Evolutionary conservation across 2,329 filamentous ascomycete species (phyloP).

Genomic region (Aciculosporium take): DNA sequence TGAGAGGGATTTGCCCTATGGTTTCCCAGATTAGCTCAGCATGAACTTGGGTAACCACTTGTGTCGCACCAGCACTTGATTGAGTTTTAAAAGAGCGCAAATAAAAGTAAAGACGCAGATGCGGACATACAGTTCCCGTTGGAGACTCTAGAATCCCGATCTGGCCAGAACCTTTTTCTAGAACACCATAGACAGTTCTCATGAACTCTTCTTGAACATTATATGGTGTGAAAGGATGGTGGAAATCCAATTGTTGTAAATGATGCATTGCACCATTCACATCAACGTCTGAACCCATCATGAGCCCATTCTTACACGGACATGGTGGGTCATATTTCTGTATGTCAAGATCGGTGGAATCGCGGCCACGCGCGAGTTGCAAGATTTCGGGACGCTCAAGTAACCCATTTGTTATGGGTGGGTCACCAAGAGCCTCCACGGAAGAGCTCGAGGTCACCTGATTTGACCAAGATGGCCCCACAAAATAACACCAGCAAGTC

Average conservation of each 20-base stretch:
- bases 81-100: background rate
- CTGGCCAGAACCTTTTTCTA: slow-evolving; percentile 56
- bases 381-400: background rate
- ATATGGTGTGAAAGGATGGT: slow-evolving; percentile 81
- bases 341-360: background rate
- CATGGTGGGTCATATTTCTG: background rate
- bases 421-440: slow-evolving; percentile 7
- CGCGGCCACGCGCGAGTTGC: background rate
- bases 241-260: slow-evolving; percentile 44
- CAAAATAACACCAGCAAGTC: background rate
- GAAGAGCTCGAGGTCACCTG: slow-evolving; percentile 17
- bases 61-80: background rate
- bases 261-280: slow-evolving; percentile 9
- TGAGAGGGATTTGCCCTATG: slow-evolving; percentile 74
- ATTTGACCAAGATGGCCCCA: slow-evolving; percentile 3
- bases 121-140: slow-evolving; percentile 52
- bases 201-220: slow-evolving; percentile 81
- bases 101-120: background rate
- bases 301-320: background rate
- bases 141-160: slow-evolving; percentile 85
- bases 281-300: slow-evolving; percentile 6
- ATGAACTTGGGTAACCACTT: too few relatives aligned
- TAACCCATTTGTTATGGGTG: background rate
- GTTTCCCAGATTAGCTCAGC: background rate
- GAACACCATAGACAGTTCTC: slow-evolving; percentile 63